Percentiles rank a stretch among this genome's conserved stretches.
Conservation (phyloP, 2,329 filamentous ascomycete species). For the Periconia sp. region DNA sequence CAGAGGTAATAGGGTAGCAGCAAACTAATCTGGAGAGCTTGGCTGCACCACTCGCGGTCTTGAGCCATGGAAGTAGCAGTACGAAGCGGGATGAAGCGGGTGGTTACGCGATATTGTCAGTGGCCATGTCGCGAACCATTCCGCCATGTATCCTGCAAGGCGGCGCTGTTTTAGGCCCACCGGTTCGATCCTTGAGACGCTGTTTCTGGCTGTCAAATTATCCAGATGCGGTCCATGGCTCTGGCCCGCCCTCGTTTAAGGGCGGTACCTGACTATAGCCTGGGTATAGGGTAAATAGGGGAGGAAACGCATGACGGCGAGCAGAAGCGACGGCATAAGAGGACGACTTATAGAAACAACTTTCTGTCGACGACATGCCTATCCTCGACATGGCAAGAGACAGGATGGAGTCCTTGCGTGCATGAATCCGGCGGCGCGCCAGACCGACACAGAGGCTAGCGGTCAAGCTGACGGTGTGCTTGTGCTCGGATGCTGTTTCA, state of each 20-base stretch:
- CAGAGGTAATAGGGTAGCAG: too few species aligned
- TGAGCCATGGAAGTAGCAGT: too few species aligned
- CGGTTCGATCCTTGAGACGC: too few species aligned
- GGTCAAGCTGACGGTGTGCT: slow-evolving; percentile 22
- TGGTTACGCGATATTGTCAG: too few species aligned
- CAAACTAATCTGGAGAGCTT: too few species aligned
- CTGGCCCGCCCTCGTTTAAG: slow-evolving; percentile 12
- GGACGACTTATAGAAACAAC: slow-evolving; percentile 19
- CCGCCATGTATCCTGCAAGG: too few species aligned
- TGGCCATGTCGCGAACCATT: too few species aligned
- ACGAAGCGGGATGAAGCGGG: too few species aligned
- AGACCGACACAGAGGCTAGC: slow-evolving; percentile 13
- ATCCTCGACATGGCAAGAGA: slow-evolving; percentile 5
- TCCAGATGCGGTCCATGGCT: slow-evolving; percentile 20
- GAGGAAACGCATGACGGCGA: slow-evolving; percentile 13
- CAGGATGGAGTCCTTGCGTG: slow-evolving; percentile 8
- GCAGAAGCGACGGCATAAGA: slow-evolving; percentile 21
- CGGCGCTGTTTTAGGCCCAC: too few species aligned
- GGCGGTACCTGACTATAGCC: slow-evolving; percentile 24
- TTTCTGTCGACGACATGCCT: slow-evolving; percentile 11
- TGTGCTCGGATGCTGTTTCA: slow-evolving; percentile 17
- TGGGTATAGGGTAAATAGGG: slow-evolving; percentile 20
- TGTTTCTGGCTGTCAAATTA: slow-evolving; percentile 24
- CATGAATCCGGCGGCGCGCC: slow-evolving; percentile 3
- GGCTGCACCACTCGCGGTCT: too few species aligned